phyloP scores from a whole-genome alignment of 169 alveolate species.

The Condylostoma magnum region DNA sequence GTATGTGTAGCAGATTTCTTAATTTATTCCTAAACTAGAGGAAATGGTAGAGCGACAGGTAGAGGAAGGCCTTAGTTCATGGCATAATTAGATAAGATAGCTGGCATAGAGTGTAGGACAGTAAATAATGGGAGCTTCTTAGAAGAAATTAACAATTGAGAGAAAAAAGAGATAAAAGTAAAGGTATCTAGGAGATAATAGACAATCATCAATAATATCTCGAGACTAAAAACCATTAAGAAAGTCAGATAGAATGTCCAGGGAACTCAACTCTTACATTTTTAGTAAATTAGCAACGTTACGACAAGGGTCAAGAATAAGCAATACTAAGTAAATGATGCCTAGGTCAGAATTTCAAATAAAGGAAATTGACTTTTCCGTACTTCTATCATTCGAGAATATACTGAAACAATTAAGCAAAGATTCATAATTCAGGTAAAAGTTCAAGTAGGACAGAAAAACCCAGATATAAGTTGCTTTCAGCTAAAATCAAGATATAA shows the following conservation, averaged over 20 bases:
- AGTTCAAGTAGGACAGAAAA: neutral
- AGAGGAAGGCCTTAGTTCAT: slow-evolving; percentile 21
- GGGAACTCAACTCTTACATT: slow-evolving; percentile 26
- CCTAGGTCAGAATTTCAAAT: neutral
- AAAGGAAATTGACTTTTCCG: neutral
- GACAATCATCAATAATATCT: neutral
- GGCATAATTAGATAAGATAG: slow-evolving; percentile 16
- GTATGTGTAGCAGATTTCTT: neutral
- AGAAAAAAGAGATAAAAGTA: slow-evolving; percentile 15
- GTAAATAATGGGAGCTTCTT: neutral
- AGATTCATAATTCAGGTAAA: slow-evolving; percentile 16
- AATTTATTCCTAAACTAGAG: slow-evolving; percentile 8
- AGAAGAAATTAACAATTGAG: neutral
- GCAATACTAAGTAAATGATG: neutral
- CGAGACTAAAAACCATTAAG: neutral
- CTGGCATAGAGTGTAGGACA: slow-evolving; percentile 11
- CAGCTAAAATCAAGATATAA: neutral
- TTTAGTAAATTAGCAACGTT: neutral
- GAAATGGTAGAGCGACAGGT: neutral
- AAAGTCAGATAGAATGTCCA: neutral
- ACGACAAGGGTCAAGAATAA: neutral
- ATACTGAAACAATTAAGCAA: slow-evolving; percentile 14
- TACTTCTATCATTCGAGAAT: neutral
- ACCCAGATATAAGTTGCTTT: slow-evolving; percentile 3
- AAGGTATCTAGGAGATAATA: neutral